phyloP scores from a whole-genome alignment of 2,329 filamentous ascomycete genomes.

The Microcera coccophila region DNA sequence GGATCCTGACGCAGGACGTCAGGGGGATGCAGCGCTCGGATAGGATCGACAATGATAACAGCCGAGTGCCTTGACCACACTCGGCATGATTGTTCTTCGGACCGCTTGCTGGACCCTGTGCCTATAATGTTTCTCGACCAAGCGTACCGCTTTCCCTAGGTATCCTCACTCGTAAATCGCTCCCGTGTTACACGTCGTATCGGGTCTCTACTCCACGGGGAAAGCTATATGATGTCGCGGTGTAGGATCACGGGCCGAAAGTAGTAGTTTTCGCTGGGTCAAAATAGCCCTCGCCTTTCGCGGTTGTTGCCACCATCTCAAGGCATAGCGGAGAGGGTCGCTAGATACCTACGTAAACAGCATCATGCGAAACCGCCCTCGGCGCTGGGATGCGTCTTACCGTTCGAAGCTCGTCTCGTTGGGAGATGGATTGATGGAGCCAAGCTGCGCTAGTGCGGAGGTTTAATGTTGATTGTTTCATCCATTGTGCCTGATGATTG shows the following conservation, averaged over 20 bases:
- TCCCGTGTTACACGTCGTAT: background rate
- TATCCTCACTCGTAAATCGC: constrained; percentile 1
- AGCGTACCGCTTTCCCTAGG: background rate
- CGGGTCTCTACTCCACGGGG: constrained; percentile 2
- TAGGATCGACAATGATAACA: constrained; percentile 22
- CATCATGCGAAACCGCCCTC: constrained; percentile 2
- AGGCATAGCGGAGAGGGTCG: constrained; percentile 11
- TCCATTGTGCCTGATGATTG: constrained; percentile 16
- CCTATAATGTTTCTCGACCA: constrained; percentile 3
- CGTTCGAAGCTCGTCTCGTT: constrained; percentile 1
- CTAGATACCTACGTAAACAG: constrained; percentile 8
- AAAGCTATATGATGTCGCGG: constrained; percentile 8
- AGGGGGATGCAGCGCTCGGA: constrained; percentile 15
- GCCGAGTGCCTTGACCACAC: constrained; percentile 23
- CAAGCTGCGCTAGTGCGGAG: constrained; percentile 12
- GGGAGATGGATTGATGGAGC: background rate
- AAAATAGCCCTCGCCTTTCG: background rate
- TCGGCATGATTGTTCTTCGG: constrained; percentile 2
- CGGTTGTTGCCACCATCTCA: constrained; percentile 15
- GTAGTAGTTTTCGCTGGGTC: background rate
- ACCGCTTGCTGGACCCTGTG: background rate
- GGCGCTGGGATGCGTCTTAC: constrained; percentile 14
- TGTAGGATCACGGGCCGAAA: background rate
- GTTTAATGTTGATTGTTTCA: constrained; percentile 25
- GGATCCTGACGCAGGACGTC: constrained; percentile 1